Conservation (phyloP, 257 asterid species). For the Solanum lycopersicoides region DNA sequence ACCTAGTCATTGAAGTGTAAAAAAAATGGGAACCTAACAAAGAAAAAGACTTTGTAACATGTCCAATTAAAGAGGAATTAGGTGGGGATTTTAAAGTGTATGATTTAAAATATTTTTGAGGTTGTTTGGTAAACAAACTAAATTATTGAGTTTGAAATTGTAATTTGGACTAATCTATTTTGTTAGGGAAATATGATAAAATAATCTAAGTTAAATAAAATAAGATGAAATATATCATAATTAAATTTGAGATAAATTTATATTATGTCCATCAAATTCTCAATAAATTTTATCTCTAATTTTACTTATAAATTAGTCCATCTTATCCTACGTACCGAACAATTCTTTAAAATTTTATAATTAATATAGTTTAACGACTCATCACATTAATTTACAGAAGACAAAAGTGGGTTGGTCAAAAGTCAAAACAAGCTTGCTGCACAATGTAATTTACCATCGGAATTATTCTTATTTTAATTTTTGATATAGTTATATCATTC, state of each 20-base stretch:
- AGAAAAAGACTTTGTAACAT: neutral
- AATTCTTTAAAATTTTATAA: no score
- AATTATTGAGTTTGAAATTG: neutral
- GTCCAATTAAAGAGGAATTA: no score
- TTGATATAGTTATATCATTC: no score
- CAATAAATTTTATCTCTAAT: no score
- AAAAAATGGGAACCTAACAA: neutral
- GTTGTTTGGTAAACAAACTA: neutral
- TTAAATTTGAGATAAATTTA: no score
- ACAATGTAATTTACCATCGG: neutral
- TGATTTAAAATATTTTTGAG: neutral
- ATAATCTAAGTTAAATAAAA: no score
- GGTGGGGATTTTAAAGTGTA: no score
- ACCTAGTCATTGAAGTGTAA: neutral
- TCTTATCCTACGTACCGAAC: neutral
- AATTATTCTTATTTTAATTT: no score
- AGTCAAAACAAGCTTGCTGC: neutral
- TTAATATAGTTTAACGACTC: neutral
- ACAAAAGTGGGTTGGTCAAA: neutral
- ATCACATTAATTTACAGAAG: neutral
- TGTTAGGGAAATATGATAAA: neutral
- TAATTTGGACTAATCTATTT: no score
- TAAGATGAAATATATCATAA: no score
- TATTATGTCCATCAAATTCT: no score
- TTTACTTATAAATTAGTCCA: no score